Percentiles rank a stretch among this genome's conserved stretches.
phyloP scores from a whole-genome alignment of 2,329 filamentous ascomycete genomes.

The Thielaviopsis populi region DNA sequence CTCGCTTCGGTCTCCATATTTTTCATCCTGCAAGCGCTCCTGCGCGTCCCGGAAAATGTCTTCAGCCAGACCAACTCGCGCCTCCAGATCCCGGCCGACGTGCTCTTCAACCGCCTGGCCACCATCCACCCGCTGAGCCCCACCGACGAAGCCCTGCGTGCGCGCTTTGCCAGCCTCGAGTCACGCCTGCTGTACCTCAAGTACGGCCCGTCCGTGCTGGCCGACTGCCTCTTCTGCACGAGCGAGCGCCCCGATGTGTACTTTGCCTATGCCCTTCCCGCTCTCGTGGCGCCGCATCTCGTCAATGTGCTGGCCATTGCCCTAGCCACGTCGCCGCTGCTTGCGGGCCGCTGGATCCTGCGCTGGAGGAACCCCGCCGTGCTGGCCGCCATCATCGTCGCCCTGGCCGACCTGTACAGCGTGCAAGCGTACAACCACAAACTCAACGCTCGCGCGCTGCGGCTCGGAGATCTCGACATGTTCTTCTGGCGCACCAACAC shows the following conservation, averaged over 20 bases:
- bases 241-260: conserved; percentile 55
- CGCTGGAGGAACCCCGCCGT: conserved; percentile 60
- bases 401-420: conserved; percentile 50
- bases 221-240: conserved; percentile 68
- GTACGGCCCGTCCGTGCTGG: conserved; percentile 60
- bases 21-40: conserved; percentile 46
- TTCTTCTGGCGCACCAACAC: conserved; percentile 57
- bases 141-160: conserved; percentile 48
- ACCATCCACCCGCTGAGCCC: conserved; percentile 42
- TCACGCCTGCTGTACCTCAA: conserved; percentile 69
- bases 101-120: conserved; percentile 64
- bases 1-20: conserved; percentile 36
- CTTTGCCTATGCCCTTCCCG: conserved; percentile 65
- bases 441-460: conserved; percentile 46
- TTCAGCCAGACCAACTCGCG: conserved; percentile 65
- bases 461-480: conserved; percentile 48
- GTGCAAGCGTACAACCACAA: conserved; percentile 50
- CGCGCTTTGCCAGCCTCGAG: conserved; percentile 54
- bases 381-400: conserved; percentile 42
- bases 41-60: conserved; percentile 63
- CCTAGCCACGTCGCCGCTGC: conserved; percentile 51
- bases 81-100: conserved; percentile 69
- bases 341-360: conserved; percentile 47
- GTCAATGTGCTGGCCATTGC: conserved; percentile 59
- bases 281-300: conserved; percentile 62